These are phyloP conservation scores for Aspergillus sojae DNA, from an alignment of 2,329 filamentous ascomycete genomes.

Conservation along the genomic window DNA sequence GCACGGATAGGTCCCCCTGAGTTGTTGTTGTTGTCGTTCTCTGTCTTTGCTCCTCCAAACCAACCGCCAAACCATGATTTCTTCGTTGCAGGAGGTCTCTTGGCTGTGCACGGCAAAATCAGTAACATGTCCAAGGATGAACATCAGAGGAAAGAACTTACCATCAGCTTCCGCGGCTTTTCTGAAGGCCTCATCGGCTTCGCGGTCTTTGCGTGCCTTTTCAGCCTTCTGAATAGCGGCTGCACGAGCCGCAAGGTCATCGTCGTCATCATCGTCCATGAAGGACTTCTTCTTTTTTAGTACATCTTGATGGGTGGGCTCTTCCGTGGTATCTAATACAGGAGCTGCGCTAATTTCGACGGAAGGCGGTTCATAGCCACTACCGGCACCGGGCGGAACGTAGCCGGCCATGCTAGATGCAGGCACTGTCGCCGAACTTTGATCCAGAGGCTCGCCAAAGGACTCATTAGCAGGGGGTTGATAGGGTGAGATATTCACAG, in stretches of 20 bases:
- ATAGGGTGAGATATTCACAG: slow-evolving; percentile 33
- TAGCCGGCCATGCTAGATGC: slow-evolving; percentile 36
- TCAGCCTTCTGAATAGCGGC: slow-evolving; percentile 61
- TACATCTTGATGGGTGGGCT: slow-evolving; percentile 57
- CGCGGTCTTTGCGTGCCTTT: slow-evolving; percentile 70
- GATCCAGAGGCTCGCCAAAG: slow-evolving; percentile 27
- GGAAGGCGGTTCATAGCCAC: slow-evolving; percentile 42
- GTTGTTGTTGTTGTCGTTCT: slow-evolving; percentile 41
- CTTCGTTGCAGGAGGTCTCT: slow-evolving; percentile 42
- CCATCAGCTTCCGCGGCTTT: slow-evolving; percentile 75
- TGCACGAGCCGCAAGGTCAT: slow-evolving; percentile 61
- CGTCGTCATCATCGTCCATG: slow-evolving; percentile 78
- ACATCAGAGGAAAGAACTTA: slow-evolving; percentile 32
- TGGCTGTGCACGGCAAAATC: slow-evolving; percentile 44
- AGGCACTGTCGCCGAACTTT: slow-evolving; percentile 23
- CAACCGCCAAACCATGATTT: slow-evolving; percentile 80
- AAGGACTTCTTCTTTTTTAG: slow-evolving; percentile 75
- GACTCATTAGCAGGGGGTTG: slow-evolving; percentile 23
- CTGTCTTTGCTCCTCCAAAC: slow-evolving; percentile 69
- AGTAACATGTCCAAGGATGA: slow-evolving; percentile 43
- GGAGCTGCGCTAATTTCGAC: slow-evolving; percentile 39
- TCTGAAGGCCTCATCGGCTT: slow-evolving; percentile 82
- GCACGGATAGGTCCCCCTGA: slow-evolving; percentile 70
- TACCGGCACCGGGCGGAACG: slow-evolving; percentile 31
- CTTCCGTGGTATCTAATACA: slow-evolving; percentile 52